Percentiles rank a stretch among this genome's conserved stretches.
Evolutionary conservation across 768 basidiomycete genomes (phyloP).

Genomic region (Suillus variegatus): DNA sequence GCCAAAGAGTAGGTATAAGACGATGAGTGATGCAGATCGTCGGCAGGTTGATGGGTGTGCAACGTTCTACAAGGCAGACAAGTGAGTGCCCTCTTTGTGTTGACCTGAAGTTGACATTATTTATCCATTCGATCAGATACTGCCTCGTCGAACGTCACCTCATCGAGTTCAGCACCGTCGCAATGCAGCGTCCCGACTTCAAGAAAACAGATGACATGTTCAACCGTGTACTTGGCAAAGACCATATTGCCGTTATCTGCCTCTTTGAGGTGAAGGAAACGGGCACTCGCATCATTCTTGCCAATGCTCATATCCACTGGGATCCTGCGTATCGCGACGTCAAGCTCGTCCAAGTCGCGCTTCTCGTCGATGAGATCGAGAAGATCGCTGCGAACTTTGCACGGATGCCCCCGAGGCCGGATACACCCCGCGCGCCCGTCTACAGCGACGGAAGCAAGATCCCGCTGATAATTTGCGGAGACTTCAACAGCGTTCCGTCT

Average conservation of each 20-base stretch:
- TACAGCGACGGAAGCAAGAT: slow-evolving; percentile 89
- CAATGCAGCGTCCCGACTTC: slow-evolving; percentile 91
- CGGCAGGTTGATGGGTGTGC: slow-evolving; percentile 95
- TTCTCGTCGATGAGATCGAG: slow-evolving; percentile 90
- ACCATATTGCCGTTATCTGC: slow-evolving; percentile 87
- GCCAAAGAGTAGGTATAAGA: slow-evolving; percentile 91
- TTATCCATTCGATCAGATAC: slow-evolving; percentile 54
- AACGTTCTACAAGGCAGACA: slow-evolving; percentile 88
- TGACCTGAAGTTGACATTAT: slow-evolving; percentile 3
- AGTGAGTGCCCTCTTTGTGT: slow-evolving; percentile 51
- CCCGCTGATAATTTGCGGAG: slow-evolving; percentile 89
- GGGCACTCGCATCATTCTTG: slow-evolving; percentile 85
- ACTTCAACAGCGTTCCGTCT: slow-evolving; percentile 87
- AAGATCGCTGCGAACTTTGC: slow-evolving; percentile 87
- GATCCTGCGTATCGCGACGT: slow-evolving; percentile 92
- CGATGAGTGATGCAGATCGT: slow-evolving; percentile 85
- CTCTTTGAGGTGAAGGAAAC: slow-evolving; percentile 86
- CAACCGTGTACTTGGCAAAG: slow-evolving; percentile 94
- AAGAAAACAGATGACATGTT: slow-evolving; percentile 99
- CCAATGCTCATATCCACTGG: slow-evolving; percentile 93
- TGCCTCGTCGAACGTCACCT: slow-evolving; percentile 91
- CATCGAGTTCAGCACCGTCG: slow-evolving; percentile 90
- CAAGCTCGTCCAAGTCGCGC: slow-evolving; percentile 94
- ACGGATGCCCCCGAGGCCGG: slow-evolving; percentile 68
- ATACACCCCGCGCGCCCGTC: slow-evolving; percentile 42